Evolutionary conservation across 2,329 filamentous ascomycete genomes (phyloP), one percentile per base, ranked within the genome.

Genomic region (Cucurbitaria berberidis): DNA sequence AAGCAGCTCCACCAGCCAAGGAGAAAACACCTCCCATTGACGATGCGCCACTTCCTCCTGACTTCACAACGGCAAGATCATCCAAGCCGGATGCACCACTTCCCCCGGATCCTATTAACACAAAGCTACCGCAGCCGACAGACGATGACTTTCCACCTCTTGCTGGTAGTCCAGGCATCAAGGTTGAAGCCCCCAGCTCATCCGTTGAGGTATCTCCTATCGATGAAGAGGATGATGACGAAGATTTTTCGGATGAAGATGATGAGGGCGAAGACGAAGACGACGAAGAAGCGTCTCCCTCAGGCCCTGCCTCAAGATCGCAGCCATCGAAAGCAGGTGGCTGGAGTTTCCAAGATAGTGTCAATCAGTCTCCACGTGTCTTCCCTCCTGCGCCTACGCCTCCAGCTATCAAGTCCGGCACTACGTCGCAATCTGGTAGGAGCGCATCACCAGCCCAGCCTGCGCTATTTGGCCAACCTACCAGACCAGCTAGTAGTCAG

Each of bases 131-230:
- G 1, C 66, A 74, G 50, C 56, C 62, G 21, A 57, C 60, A 11
- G 68, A 70, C 36, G 77, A 80, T 26, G 79, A 75, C 35, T 40
- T 76, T 13, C 76, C 75, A 30, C 78, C 79, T 5, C 69, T 81
- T 27, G 79, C 78, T 29, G 79, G 79, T 13, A 80, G 77, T 36
- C 79, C 79, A n/a, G 76, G 77, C 18, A 68, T 81, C 10, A 75
- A 80, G 44, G 68, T 76, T 1, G 71, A 76, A 48, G 70, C 66
- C 16, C 72, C 73, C 8, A 67, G 67, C 24, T 75, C 72, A 22
- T 68, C 67, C 22, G 67, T 65, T 7, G 68, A 73, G 27, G 69
- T 65, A 42, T 72, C 68, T 19, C 70, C 66, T 18, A 54, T 69
- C 21, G 64, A 68, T 9, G 69, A 74, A 21, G 63, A 63, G 13